Evolutionary conservation across 2,329 filamentous ascomycete species (phyloP), one percentile per base, ranked within the genome.

Genomic region (Gaeumannomyces tritici): DNA sequence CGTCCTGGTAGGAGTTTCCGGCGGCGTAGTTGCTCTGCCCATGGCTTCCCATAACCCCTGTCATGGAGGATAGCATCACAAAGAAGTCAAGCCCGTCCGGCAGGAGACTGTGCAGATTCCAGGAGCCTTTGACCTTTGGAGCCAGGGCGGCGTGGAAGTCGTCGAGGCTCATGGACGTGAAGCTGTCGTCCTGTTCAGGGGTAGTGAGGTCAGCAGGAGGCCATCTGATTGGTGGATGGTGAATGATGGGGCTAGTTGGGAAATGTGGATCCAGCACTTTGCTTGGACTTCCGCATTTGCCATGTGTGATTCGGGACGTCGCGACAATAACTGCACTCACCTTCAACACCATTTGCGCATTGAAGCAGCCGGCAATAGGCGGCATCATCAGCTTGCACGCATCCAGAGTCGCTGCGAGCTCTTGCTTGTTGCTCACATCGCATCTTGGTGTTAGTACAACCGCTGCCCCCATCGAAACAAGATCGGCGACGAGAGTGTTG

Each of bases 301-400:
- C 31, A 11, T n/a, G n/a, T n/a, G n/a, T n/a, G n/a, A n/a, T n/a
- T n/a, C n/a, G n/a, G n/a, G n/a, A n/a, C n/a, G 29, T 31, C 29
- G 29, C 29, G 29, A 35, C 33, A 13, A 15, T 15, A 5, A 35
- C 12, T 7, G n/a, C 42, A 51, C 42, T 51, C 21, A 51, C 42
- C 42, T 28, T 29, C 21, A 61, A 47, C 27, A 61, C 71, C 72
- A 74, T 73, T 2, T 72, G 68, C 18, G 67, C 64, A 57, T 76
- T 73, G 15, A 76, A 63, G 15, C 74, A 66, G 29, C 74, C 74
- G n/a, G 68, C 65, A 18, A 75, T 68, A 8, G 72, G 70, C 66
- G 66, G 8, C 65, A 65, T 31, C 65, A 26, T 24, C 13, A 51
- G 27, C 26, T 21, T 31, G 27, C 59, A 61, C 3, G 27, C 42